Evolutionary conservation across 257 asterid species (phyloP), one percentile per base, ranked within the genome.

Genomic region (Solanum dulcamara): DNA sequence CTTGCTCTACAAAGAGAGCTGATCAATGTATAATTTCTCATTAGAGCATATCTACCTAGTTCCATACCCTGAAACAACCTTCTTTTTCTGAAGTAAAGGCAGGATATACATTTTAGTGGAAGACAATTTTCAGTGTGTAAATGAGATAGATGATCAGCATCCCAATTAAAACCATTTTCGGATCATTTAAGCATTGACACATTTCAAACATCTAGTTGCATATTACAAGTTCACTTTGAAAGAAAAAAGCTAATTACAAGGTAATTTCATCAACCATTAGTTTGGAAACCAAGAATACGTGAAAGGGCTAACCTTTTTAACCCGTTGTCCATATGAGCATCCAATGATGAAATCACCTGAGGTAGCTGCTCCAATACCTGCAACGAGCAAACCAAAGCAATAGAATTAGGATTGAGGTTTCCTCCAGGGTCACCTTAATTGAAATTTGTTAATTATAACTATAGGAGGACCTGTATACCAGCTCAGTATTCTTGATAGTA

Each of bases 341-440:
- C 98, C 86, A 95, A 77, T 46, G 95, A 88, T 42, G 97, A 95
- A 87, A 93, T 89, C 67, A 93, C 92, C 81, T 22, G 93, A 85
- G 98, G 97, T 95, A 95, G 85, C 91, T 94, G 98, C 87, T 93
- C 92, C 88, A 95, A 87, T 33, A 86, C 92, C 96, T 94, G 89
- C 71, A 85, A 79, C 59, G 83, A 85, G 83, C n/a, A 35, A 42
- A 83, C 68, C 26, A 71, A 74, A 84, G 50, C 40, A 55, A 66
- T 46, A 85, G n/a, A 67, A 74, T 84, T 80, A 37, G 74, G 90
- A 80, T 72, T 38, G 66, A 30, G 44, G 37, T 80, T 70, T 83
- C 81, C 67, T 59, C 83, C 60, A 35, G 62, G 84, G 37, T 77
- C 83, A 28, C 32, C 60, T 26, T 26, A 28, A 32, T 91, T 70